Base-by-base conservation (phyloP, 768 basidiomycete species). In the Tylopilus plumbeoviolaceoides region DNA sequence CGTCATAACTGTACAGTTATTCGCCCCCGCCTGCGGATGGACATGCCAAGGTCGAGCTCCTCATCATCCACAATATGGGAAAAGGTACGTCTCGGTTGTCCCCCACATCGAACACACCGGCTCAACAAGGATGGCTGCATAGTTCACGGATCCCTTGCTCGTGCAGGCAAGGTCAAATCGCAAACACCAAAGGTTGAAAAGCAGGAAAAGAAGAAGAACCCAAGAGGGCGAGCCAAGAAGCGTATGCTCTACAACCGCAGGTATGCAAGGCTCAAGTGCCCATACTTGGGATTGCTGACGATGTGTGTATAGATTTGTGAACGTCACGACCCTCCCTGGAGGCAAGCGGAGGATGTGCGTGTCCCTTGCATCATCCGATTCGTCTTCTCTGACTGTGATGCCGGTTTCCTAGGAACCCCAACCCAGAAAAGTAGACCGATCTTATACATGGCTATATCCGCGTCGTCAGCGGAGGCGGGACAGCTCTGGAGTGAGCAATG, bases 61-160 rank as follows among this genome's bases (percentile, higher is more conserved):
- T 59, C 73, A 74, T 75, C 78, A 71, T 78, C 81, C 73, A 77
- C 77, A 84, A 78, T 59, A 87, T 87, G 85, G 84, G 84, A 75
- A 83, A 87, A 84, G 84, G 85, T 85, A 56, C 47, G 58, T 64
- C 59, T 53, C 45, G 41, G 15, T 50, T 42, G 48, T 44, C 35
- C 42, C 31, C 44, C 25, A 28, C 49, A 39, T 51, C 53, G 47
- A 42, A 45, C 31, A n/a, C 28, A 12, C 12, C n/a, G 23, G 15
- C 42, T 36, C 41, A 48, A n/a, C 44, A 6, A 5, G 30, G 25
- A 27, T 47, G n/a, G 1, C 7, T 0, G 1, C 15, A 39, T 27
- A 93, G 94, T 95, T 78, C 94, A 98, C 89, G 94, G 94, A 73
- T 98, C 94, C 72, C 93, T 95, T 78, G 94, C 94, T 78, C 94